Conservation (phyloP, 345 rosid species). For the Pugionium dolabratum region DNA sequence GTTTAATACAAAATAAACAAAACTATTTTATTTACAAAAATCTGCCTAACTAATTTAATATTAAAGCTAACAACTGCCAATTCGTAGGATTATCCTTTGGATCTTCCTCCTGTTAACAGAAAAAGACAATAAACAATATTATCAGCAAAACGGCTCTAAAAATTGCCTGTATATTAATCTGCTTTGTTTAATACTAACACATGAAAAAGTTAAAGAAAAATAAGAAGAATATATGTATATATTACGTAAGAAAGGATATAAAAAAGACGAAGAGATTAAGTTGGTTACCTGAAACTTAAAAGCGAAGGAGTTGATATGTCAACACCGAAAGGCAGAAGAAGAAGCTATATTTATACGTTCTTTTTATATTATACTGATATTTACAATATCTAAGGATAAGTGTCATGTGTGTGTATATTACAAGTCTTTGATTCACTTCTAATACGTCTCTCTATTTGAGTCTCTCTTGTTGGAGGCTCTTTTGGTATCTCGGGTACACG, state of each 20-base stretch:
- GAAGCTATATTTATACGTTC: conserved; percentile 27
- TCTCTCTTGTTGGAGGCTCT: conserved; percentile 58
- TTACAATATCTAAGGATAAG: neutral
- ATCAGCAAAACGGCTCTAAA: conserved; percentile 22
- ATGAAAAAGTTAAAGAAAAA: no score
- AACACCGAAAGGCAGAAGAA: conserved; percentile 28
- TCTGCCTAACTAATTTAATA: conserved; percentile 24
- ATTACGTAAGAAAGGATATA: conserved; percentile 6
- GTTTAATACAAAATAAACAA: no score
- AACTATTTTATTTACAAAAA: no score
- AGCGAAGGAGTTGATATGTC: conserved; percentile 39
- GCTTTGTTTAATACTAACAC: no score
- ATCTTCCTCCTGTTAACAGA: conserved; percentile 28
- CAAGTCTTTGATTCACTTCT: conserved; percentile 19
- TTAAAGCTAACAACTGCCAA: conserved; percentile 29
- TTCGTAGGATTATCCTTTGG: conserved; percentile 19
- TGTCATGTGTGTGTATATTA: conserved; percentile 20
- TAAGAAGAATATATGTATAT: neutral
- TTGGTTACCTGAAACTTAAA: conserved; percentile 48
- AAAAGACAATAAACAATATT: conserved; percentile 11
- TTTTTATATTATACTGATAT: neutral
- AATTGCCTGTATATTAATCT: no score
- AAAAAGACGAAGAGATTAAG: conserved; percentile 24
- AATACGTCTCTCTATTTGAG: conserved; percentile 42
- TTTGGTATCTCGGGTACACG: conserved; percentile 72